Percentiles rank a stretch among this genome's conserved stretches.
phyloP scores from a whole-genome alignment of 495 filamentous ascomycete genomes.

The Elaphomyces granulatus region DNA sequence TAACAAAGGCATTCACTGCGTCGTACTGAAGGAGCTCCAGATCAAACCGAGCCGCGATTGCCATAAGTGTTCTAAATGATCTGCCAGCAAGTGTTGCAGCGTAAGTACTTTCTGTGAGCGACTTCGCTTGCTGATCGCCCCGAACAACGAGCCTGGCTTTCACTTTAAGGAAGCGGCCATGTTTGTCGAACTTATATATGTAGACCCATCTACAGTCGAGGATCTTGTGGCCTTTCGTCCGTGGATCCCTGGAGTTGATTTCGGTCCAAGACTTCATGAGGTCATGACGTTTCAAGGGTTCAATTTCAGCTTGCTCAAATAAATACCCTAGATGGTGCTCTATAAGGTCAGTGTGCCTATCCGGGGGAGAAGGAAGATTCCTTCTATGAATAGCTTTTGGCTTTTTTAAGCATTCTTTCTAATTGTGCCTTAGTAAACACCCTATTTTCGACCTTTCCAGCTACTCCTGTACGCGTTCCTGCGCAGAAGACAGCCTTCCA shows the following conservation, averaged over 20 bases:
- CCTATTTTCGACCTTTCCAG: neutral
- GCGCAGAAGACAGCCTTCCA: conserved; percentile 1
- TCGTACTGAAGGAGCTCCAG: conserved; percentile 9
- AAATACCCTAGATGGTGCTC: neutral
- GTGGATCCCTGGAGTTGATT: neutral
- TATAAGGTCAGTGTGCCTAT: conserved; percentile 1
- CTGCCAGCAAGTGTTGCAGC: conserved; percentile 12
- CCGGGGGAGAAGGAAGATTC: conserved; percentile 1
- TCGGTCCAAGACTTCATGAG: neutral
- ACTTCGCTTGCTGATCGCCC: conserved; percentile 14
- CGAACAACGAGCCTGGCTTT: conserved; percentile 17
- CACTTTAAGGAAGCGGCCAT: conserved; percentile 12
- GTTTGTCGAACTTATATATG: conserved; percentile 12
- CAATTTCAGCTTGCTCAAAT: conserved; percentile 2
- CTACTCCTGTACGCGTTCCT: neutral
- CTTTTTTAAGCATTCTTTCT: neutral
- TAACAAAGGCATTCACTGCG: conserved; percentile 17
- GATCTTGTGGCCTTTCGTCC: conserved; percentile 1
- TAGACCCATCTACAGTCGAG: conserved; percentile 8
- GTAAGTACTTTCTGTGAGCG: conserved; percentile 5
- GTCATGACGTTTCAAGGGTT: conserved; percentile 1
- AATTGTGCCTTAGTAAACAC: neutral
- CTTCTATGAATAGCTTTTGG: neutral
- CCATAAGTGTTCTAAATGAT: conserved; percentile 12
- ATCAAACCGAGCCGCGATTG: conserved; percentile 10